phyloP scores from a whole-genome alignment of 164 flowering plant genomes.

The Tetrastigma voinierianum region DNA sequence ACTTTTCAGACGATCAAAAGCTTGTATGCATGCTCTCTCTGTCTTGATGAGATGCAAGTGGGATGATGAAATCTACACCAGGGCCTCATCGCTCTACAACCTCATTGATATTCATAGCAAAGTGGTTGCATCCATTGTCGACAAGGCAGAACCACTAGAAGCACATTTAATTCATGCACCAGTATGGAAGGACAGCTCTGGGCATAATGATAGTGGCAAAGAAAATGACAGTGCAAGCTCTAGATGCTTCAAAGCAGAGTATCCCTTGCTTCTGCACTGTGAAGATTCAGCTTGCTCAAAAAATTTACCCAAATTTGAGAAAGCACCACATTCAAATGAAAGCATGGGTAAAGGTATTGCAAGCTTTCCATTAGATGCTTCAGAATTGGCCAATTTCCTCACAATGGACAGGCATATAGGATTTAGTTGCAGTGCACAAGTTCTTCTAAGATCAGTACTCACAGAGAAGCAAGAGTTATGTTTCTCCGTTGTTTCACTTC shows the following conservation, averaged over 20 bases:
- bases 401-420: constrained; percentile 88
- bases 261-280: constrained; percentile 18
- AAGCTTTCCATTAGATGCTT: constrained; percentile 73
- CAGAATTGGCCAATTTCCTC: constrained; percentile 91
- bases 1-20: constrained; percentile 80
- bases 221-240: constrained; percentile 25
- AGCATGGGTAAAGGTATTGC: constrained; percentile 47
- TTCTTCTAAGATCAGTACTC: constrained; percentile 72
- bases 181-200: constrained; percentile 42
- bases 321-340: constrained; percentile 36
- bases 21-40: constrained; percentile 87
- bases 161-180: constrained; percentile 61
- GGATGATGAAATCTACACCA: constrained; percentile 70
- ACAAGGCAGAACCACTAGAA: constrained; percentile 87
- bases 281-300: constrained; percentile 28
- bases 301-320: constrained; percentile 28
- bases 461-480: constrained; percentile 85
- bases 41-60: constrained; percentile 81
- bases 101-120: constrained; percentile 89
- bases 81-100: constrained; percentile 87
- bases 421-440: constrained; percentile 70
- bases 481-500: constrained; percentile 87
- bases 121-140: constrained; percentile 86
- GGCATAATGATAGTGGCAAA: constrained; percentile 32
- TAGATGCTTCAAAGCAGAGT: constrained; percentile 31